Percentiles rank a stretch among this genome's conserved stretches.
These are phyloP conservation scores for Globisporangium heterothallicum DNA, from an alignment of 352 stramenopile species.

Conservation along the genomic window DNA sequence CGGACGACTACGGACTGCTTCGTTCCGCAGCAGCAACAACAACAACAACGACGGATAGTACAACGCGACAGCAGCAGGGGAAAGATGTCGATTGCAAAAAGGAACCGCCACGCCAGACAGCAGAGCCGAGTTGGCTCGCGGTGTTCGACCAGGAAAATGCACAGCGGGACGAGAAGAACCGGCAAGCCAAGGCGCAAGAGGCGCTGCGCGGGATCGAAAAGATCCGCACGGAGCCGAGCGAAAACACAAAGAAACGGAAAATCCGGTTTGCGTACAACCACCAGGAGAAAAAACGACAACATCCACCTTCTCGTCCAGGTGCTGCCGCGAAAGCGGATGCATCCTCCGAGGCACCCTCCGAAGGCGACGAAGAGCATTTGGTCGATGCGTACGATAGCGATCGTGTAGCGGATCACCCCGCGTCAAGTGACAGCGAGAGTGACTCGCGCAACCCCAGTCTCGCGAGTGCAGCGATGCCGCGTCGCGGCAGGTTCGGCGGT, in stretches of 20 bases:
- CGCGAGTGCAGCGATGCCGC: background rate
- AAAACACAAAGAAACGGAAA: conserved; percentile 64
- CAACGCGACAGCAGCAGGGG: conserved; percentile 5
- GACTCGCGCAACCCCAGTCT: conserved; percentile 2
- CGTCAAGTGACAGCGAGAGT: conserved; percentile 32
- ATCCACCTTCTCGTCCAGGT: background rate
- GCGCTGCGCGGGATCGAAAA: conserved; percentile 53
- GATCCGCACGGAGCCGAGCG: conserved; percentile 36
- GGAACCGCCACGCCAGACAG: conserved; percentile 5
- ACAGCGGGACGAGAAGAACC: conserved; percentile 34
- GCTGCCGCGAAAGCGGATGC: background rate
- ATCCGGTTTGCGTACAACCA: conserved; percentile 55
- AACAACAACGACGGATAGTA: too few relatives aligned
- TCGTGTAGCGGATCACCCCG: conserved; percentile 5
- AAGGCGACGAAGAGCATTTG: conserved; percentile 50
- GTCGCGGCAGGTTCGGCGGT: too few relatives aligned
- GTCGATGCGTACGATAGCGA: conserved; percentile 81
- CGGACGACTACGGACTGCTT: conserved; percentile 67
- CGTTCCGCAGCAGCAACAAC: conserved; percentile 7
- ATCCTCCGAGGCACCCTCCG: too few relatives aligned
- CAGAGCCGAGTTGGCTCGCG: conserved; percentile 55
- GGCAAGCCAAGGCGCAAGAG: conserved; percentile 34
- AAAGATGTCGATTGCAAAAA: background rate
- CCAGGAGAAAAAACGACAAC: conserved; percentile 48
- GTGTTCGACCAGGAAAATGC: conserved; percentile 49